These are phyloP conservation scores for Fusarium sp. DNA, from an alignment of 2,329 filamentous ascomycete species.

Conservation along the genomic window DNA sequence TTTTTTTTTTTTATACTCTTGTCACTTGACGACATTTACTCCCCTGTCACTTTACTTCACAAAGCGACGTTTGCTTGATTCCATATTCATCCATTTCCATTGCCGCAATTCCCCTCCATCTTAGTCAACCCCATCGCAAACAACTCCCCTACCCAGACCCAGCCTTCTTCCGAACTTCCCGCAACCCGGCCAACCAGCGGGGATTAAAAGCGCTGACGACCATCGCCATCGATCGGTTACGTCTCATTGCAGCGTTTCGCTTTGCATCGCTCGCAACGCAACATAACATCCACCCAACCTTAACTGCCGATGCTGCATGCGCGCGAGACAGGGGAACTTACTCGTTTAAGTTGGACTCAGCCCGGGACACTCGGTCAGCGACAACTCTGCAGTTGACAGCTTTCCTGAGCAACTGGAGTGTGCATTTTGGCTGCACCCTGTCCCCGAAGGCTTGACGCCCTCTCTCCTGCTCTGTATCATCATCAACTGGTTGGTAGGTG, in stretches of 20 bases:
- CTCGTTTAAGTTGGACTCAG: slow-evolving; percentile 25
- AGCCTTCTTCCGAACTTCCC: slow-evolving; percentile 26
- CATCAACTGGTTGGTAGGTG: slow-evolving; percentile 37
- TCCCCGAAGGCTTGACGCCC: slow-evolving; percentile 29
- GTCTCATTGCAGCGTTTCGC: slow-evolving; percentile 37
- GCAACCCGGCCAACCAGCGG: slow-evolving; percentile 43
- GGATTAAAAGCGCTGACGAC: slow-evolving; percentile 30
- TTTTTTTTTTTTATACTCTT: slow-evolving; percentile 8
- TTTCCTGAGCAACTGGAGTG: slow-evolving; percentile 4
- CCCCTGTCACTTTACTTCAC: slow-evolving; percentile 1
- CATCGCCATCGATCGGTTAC: slow-evolving; percentile 27
- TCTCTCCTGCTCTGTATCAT: slow-evolving; percentile 11
- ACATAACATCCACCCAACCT: slow-evolving; percentile 30
- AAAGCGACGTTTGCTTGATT: background rate
- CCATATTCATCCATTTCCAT: slow-evolving; percentile 5
- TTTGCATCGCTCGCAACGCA: slow-evolving; percentile 37
- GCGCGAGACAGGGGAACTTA: slow-evolving; percentile 35
- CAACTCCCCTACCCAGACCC: slow-evolving; percentile 11
- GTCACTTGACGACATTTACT: background rate
- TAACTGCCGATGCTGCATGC: slow-evolving; percentile 40
- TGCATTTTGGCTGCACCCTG: background rate
- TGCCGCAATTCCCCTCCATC: slow-evolving; percentile 26
- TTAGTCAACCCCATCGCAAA: slow-evolving; percentile 10
- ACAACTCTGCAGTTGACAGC: slow-evolving; percentile 25
- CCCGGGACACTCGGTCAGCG: slow-evolving; percentile 30